Base-by-base conservation (phyloP, 805 yeast species). In the Torulaspora maleeae region DNA sequence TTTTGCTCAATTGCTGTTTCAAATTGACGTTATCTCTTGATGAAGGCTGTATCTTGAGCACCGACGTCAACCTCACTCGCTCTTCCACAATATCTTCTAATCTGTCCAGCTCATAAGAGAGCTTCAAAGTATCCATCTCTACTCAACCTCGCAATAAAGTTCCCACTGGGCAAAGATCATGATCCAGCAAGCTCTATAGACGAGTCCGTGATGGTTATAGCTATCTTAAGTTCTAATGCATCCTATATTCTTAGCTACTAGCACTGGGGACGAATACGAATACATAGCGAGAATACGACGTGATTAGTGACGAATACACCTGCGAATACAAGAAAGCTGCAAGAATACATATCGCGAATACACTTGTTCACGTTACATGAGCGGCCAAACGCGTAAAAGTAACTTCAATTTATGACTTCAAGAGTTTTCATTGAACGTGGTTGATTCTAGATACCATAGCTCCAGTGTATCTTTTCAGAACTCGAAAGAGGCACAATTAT, bases 41-140 rank as follows among this genome's bases (percentile, higher is more conserved):
- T 2, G 67, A 59, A 2, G 66, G 66, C 22, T 38, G 38, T 12
- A 63, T 50, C 27, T 47, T 33, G 27, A 61, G 34, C 20, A 47
- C 50, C 4, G 47, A 38, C 2, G 55, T 43, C n/a, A 64, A 43
- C 30, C 67, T 45, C 12, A 40, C 33, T 25, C 67, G 54, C 39
- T 64, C 68, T 13, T 61, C 64, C 4, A 63, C 50, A 16, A 61
- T 20, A 46, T 61, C 63, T 4, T 43, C 41, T 28, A 64, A 40
- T 42, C 46, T 59, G 19, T 59, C 62, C 11, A 61, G 34, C 48
- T 59, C 66, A 33, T 61, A 59, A n/a, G 52, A 44, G 9, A 59
- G 32, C 41, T 55, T 54, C 35, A 60, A 38, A 17, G 43, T 40
- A 27, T 53, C 58, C 66, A 60, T 61, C 13, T 20, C 32, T 2